These are phyloP conservation scores for Stagonosporopsis vannaccii DNA, from an alignment of 2,329 filamentous ascomycete species.

Conservation along the genomic window DNA sequence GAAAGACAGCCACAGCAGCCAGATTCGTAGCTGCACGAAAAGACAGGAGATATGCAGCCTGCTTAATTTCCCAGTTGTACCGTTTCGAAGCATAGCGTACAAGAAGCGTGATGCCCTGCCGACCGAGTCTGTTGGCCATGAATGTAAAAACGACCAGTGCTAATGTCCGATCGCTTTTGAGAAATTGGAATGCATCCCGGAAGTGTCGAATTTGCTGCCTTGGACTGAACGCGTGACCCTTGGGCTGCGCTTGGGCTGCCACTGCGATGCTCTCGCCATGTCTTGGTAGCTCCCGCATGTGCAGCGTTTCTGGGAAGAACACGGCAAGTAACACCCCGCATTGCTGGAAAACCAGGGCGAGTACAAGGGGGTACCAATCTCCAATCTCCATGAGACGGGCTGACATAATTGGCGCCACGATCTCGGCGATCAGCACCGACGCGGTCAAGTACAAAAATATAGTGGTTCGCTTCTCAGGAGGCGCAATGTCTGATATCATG, in stretches of 20 bases:
- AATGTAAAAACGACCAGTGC: conserved; percentile 55
- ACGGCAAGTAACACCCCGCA: conserved; percentile 36
- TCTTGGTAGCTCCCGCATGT: conserved; percentile 43
- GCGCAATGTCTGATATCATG: conserved; percentile 61
- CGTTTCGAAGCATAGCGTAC: conserved; percentile 62
- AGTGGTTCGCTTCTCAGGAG: conserved; percentile 51
- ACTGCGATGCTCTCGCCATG: conserved; percentile 25
- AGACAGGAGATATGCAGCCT: conserved; percentile 52
- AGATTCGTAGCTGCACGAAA: conserved; percentile 58
- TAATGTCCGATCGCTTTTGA: conserved; percentile 52
- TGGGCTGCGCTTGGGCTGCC: conserved; percentile 17
- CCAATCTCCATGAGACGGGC: conserved; percentile 43
- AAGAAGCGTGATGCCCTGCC: conserved; percentile 56
- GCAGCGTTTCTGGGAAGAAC: conserved; percentile 46
- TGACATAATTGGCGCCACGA: conserved; percentile 45
- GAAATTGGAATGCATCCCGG: conserved; percentile 48
- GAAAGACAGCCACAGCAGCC: conserved; percentile 55
- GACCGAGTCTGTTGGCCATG: conserved; percentile 57
- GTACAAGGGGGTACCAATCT: conserved; percentile 42
- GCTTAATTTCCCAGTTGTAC: conserved; percentile 58
- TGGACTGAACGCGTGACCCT: conserved; percentile 29
- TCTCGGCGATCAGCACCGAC: conserved; percentile 43
- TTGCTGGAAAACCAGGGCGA: conserved; percentile 41
- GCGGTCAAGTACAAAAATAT: conserved; percentile 41
- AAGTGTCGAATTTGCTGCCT: conserved; percentile 46